Conservation (phyloP, 306 rosid species). For the Gynostemma pentaphyllum region DNA sequence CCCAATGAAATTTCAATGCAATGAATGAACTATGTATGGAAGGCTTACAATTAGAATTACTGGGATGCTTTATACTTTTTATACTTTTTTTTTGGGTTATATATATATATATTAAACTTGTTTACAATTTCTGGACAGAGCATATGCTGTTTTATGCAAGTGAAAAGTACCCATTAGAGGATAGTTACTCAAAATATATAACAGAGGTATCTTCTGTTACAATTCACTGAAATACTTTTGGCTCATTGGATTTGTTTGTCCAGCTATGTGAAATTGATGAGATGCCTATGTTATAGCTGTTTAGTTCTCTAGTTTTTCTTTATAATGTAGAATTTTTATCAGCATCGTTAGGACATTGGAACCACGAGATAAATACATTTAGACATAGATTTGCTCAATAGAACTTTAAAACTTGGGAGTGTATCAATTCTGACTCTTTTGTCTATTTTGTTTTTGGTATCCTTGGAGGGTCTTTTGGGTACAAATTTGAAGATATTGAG, state of each 20-base stretch:
- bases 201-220: conserved; percentile 41
- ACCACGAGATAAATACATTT: background rate
- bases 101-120: background rate
- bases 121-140: conserved; percentile 37
- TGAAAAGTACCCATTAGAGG: conserved; percentile 86
- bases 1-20: no score
- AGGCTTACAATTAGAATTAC: background rate
- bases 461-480: background rate
- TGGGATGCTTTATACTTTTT: background rate
- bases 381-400: background rate
- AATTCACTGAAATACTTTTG: background rate
- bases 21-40: background rate
- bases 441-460: background rate
- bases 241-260: background rate
- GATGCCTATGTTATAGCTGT: background rate
- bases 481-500: background rate
- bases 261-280: background rate
- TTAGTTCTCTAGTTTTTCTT: background rate
- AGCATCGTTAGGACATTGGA: background rate
- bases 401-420: background rate
- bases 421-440: background rate
- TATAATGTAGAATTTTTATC: background rate
- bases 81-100: background rate
- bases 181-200: conserved; percentile 86
- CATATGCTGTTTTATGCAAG: conserved; percentile 99